Evolutionary conservation across 2,329 filamentous ascomycete genomes (phyloP), one percentile per base, ranked within the genome.

Genomic region (Cylindrodendrum hubeiense): DNA sequence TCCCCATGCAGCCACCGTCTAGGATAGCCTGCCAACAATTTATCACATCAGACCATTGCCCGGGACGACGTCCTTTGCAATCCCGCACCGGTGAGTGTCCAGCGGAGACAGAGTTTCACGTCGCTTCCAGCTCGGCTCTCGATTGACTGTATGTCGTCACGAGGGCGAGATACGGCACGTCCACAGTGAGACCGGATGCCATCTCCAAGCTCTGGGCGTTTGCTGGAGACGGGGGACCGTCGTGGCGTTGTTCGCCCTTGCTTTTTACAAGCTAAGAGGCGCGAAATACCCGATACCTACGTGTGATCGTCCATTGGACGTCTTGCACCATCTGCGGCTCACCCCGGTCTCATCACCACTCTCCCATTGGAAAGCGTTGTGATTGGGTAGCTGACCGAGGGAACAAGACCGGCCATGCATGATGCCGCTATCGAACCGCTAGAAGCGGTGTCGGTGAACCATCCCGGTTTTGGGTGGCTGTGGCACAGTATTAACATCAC

Each of bases 391-490:
- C 47, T 72, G 72, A 74, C 71, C 67, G 73, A 75, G 64, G 61
- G 63, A 70, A 52, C 66, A 68, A 67, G 62, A 65, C 66, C 56
- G 57, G 54, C 54, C 66, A 71, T 75, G 72, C 72, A 72, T 53
- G 34, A 65, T 71, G 72, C 72, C 70, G 71, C 71, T 70, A 75
- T 75, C 66, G 68, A 75, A 60, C 68, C 70, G 72, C 72, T 70
- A 59, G 67, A 65, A 71, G 71, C 72, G 71, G 72, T 74, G 72
- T 74, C 72, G 72, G 72, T 74, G 72, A 75, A 71, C 67, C 68
- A 70, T 67, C 69, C 72, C 63, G 50, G 69, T 68, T 70, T 69
- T 73, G 58, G 72, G 65, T 67, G 65, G 55, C 63, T 72, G 68
- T 69, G 69, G 66, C 73, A 73, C 73, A 75, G 69, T 75, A 72